Evolutionary conservation across 345 rosid genomes (phyloP).

Genomic region (Streptanthus diversifolius): DNA sequence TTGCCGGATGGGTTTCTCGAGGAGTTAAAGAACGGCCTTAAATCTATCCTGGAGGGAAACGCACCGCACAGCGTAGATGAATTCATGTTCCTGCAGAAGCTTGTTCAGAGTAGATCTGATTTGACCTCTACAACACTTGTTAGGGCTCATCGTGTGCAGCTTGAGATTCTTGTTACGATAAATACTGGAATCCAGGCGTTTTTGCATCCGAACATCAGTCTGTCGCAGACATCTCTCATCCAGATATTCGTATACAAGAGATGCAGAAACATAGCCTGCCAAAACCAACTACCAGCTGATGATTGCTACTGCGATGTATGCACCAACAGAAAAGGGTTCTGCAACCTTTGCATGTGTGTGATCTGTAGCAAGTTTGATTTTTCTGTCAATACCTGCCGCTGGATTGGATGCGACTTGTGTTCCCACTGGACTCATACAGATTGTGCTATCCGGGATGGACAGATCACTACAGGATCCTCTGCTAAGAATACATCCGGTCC

Average conservation of each 20-base stretch:
- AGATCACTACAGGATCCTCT: constrained; percentile 62
- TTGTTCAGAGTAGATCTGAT: constrained; percentile 76
- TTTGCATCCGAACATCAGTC: constrained; percentile 70
- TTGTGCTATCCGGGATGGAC: constrained; percentile 89
- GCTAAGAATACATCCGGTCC: constrained; percentile 56
- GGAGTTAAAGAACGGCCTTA: constrained; percentile 76
- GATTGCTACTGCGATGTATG: constrained; percentile 83
- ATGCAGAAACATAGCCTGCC: constrained; percentile 92
- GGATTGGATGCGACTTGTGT: constrained; percentile 94
- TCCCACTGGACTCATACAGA: constrained; percentile 98
- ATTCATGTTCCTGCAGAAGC: constrained; percentile 66
- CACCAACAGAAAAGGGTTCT: constrained; percentile 74
- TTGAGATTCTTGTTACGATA: constrained; percentile 81
- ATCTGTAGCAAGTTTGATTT: constrained; percentile 93
- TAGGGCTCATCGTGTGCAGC: constrained; percentile 75
- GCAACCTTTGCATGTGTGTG: constrained; percentile 93
- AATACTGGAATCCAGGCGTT: constrained; percentile 90
- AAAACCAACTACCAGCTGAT: constrained; percentile 86
- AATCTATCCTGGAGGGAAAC: constrained; percentile 67
- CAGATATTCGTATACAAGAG: constrained; percentile 82
- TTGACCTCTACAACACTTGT: constrained; percentile 62
- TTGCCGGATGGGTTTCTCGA: constrained; percentile 74
- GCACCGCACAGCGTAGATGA: constrained; percentile 78
- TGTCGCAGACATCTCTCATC: constrained; percentile 74
- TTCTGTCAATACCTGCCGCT: constrained; percentile 88